These are phyloP conservation scores for Apophysomyces sp. DNA, from an alignment of 371 early-diverging fungal genomes.

Conservation along the genomic window DNA sequence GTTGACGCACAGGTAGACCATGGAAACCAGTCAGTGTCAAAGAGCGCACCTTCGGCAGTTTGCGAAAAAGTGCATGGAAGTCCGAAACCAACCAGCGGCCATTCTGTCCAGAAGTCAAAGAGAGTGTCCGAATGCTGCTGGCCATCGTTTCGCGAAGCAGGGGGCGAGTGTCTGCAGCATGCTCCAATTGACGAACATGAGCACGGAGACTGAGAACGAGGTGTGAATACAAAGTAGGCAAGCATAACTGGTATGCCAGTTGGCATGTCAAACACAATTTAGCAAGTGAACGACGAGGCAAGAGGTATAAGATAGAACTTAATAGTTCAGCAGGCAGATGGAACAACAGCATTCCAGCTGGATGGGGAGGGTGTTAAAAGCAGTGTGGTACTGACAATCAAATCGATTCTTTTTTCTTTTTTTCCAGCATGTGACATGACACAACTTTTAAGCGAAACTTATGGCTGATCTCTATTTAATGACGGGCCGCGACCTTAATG, in stretches of 20 bases:
- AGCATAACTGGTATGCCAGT: slow-evolving; percentile 15
- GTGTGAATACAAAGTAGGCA: slow-evolving; percentile 32
- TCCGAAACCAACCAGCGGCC: slow-evolving; percentile 26
- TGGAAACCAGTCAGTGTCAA: slow-evolving; percentile 29
- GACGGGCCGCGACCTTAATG: slow-evolving; percentile 49
- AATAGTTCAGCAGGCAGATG: slow-evolving; percentile 28
- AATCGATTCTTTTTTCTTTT: background rate
- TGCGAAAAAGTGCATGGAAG: slow-evolving; percentile 19
- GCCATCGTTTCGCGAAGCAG: slow-evolving; percentile 16
- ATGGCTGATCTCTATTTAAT: slow-evolving; percentile 15
- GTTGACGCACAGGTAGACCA: slow-evolving; percentile 34
- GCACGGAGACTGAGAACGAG: slow-evolving; percentile 22
- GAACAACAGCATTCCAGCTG: slow-evolving; percentile 13
- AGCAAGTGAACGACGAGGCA: slow-evolving; percentile 21
- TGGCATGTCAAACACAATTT: slow-evolving; percentile 24
- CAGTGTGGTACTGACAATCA: slow-evolving; percentile 9
- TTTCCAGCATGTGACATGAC: slow-evolving; percentile 1
- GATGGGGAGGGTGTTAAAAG: background rate
- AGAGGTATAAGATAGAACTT: slow-evolving; percentile 9
- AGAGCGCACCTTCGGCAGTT: slow-evolving; percentile 9
- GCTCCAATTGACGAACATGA: slow-evolving; percentile 26
- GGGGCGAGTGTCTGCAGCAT: slow-evolving; percentile 8
- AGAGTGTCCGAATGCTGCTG: slow-evolving; percentile 15
- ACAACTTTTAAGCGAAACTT: slow-evolving; percentile 1
- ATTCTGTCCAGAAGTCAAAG: slow-evolving; percentile 25